Evolutionary conservation across 352 stramenopile genomes (phyloP).

Genomic region (Elongisporangium anandrum): DNA sequence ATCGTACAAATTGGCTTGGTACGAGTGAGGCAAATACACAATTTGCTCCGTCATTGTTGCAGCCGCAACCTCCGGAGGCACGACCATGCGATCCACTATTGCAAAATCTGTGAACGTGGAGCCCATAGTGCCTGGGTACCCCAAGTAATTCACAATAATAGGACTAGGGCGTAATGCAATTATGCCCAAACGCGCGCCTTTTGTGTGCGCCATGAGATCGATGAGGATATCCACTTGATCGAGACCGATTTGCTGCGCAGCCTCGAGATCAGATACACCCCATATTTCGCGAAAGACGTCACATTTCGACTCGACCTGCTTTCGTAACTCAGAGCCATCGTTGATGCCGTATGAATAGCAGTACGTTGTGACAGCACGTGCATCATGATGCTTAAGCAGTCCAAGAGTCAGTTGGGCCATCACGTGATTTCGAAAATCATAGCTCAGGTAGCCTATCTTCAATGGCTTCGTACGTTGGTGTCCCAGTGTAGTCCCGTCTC

Average conservation of each 20-base stretch:
- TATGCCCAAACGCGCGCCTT: constrained; percentile 66
- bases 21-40: constrained; percentile 87
- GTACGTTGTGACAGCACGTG: constrained; percentile 30
- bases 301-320: constrained; percentile 42
- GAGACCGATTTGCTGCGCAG: constrained; percentile 40
- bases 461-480: constrained; percentile 32
- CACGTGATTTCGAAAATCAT: constrained; percentile 90
- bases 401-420: constrained; percentile 90
- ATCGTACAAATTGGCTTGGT: constrained; percentile 90
- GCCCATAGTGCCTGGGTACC: constrained; percentile 88
- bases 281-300: constrained; percentile 65
- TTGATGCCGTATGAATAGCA: constrained; percentile 85
- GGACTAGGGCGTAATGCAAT: constrained; percentile 45
- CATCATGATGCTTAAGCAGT: constrained; percentile 74
- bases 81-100: constrained; percentile 64
- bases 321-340: constrained; percentile 60
- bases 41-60: constrained; percentile 71
- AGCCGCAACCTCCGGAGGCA: constrained; percentile 45
- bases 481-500: constrained; percentile 5
- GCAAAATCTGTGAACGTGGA: constrained; percentile 68
- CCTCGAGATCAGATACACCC: constrained; percentile 39
- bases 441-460: constrained; percentile 85
- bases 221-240: constrained; percentile 82
- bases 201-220: constrained; percentile 91
- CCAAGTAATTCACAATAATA: constrained; percentile 88